Percentiles rank a stretch among this genome's conserved stretches.
Conservation (phyloP, 805 yeast genomes). For the Candida boleticola region DNA sequence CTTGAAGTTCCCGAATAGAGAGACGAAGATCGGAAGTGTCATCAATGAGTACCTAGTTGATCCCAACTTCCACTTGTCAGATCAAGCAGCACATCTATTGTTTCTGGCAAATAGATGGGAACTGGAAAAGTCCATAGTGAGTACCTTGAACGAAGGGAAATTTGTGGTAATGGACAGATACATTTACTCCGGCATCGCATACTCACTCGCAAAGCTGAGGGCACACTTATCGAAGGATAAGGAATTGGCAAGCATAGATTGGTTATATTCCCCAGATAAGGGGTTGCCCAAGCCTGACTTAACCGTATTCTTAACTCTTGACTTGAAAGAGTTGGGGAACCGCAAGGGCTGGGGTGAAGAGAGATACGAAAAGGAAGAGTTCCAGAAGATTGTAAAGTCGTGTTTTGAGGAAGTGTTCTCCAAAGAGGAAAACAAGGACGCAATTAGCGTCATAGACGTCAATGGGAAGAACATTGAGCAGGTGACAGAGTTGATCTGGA, state of each 20-base stretch:
- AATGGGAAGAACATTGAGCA: conserved; percentile 55
- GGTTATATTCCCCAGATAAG: conserved; percentile 80
- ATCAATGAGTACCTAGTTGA: conserved; percentile 72
- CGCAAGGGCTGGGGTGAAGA: conserved; percentile 94
- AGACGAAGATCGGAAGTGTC: conserved; percentile 75
- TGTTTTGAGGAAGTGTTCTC: conserved; percentile 52
- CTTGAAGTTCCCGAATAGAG: conserved; percentile 84
- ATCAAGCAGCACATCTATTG: conserved; percentile 80
- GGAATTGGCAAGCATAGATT: conserved; percentile 46
- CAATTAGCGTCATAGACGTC: conserved; percentile 49
- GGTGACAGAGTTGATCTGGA: conserved; percentile 51
- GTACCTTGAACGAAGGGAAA: conserved; percentile 48
- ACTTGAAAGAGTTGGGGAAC: conserved; percentile 37
- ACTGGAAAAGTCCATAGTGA: conserved; percentile 45
- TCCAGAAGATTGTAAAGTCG: conserved; percentile 69
- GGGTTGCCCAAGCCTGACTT: conserved; percentile 89
- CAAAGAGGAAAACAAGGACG: conserved; percentile 9
- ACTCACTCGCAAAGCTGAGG: conserved; percentile 75
- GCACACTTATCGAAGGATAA: conserved; percentile 8
- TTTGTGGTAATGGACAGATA: conserved; percentile 80
- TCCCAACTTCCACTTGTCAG: conserved; percentile 50
- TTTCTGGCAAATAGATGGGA: conserved; percentile 98
- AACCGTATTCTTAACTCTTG: conserved; percentile 70
- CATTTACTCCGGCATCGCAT: conserved; percentile 90
- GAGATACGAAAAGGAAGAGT: conserved; percentile 72